These are phyloP conservation scores for Schizothecium vesticola DNA, from an alignment of 495 filamentous ascomycete species.

Conservation along the genomic window DNA sequence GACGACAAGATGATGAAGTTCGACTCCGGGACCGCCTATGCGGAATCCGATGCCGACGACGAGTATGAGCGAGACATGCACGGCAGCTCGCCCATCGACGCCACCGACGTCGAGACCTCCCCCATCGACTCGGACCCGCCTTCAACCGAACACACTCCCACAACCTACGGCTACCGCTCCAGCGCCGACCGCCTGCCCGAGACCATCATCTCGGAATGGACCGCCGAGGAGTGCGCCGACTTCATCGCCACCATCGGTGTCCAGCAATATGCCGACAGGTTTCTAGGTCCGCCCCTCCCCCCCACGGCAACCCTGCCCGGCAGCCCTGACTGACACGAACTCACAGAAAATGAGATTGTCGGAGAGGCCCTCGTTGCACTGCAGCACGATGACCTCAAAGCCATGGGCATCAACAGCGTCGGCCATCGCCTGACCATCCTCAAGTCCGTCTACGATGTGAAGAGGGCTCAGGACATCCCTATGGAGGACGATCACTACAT, in stretches of 20 bases:
- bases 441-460: constrained; percentile 91
- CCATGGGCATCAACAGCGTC: constrained; percentile 87
- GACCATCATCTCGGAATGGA: constrained; percentile 84
- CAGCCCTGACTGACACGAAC: neutral
- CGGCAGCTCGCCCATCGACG: constrained; percentile 65
- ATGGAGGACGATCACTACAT: constrained; percentile 92
- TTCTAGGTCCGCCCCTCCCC: constrained; percentile 52
- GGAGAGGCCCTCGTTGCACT: constrained; percentile 86
- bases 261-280: constrained; percentile 73
- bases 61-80: constrained; percentile 82
- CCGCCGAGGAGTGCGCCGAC: constrained; percentile 78
- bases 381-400: constrained; percentile 86
- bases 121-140: constrained; percentile 75
- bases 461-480: constrained; percentile 83
- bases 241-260: constrained; percentile 77
- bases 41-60: constrained; percentile 89
- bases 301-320: too few species aligned
- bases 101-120: constrained; percentile 71
- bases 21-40: constrained; percentile 57
- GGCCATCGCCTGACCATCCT: constrained; percentile 92
- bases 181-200: constrained; percentile 65
- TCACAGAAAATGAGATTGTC: constrained; percentile 85
- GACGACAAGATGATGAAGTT: constrained; percentile 46
- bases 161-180: constrained; percentile 66
- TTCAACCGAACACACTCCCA: constrained; percentile 82